Evolutionary conservation across 2,329 filamentous ascomycete species (phyloP).

Genomic region (Magnaporthiopsis poae): DNA sequence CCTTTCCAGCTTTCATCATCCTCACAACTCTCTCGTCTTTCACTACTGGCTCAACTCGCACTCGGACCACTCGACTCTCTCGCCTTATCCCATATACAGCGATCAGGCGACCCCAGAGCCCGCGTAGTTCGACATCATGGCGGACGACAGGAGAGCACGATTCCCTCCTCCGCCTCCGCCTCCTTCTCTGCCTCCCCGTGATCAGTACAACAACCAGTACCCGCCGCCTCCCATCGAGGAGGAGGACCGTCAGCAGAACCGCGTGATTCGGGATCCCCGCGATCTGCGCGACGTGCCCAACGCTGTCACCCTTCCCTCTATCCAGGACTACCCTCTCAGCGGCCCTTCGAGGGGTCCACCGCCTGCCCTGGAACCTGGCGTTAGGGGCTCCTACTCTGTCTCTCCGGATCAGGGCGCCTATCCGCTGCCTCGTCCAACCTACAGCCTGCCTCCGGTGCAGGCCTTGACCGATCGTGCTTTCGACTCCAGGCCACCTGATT

Average conservation of each 20-base stretch:
- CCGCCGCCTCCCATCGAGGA: slow-evolving; percentile 32
- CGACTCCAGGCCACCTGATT: neutral
- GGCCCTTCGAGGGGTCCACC: slow-evolving; percentile 20
- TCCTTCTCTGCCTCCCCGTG: slow-evolving; percentile 19
- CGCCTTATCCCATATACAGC: no score
- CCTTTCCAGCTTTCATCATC: no score
- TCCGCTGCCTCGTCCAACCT: slow-evolving; percentile 20
- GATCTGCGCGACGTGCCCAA: slow-evolving; percentile 18
- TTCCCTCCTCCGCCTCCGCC: slow-evolving; percentile 14
- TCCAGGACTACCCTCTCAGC: slow-evolving; percentile 28
- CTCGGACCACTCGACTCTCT: no score
- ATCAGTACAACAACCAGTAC: slow-evolving; percentile 31
- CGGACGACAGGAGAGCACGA: slow-evolving; percentile 26
- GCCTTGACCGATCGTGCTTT: slow-evolving; percentile 9
- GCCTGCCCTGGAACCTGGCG: slow-evolving; percentile 28
- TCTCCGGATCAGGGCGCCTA: slow-evolving; percentile 30
- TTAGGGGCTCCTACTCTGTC: slow-evolving; percentile 13
- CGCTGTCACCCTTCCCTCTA: slow-evolving; percentile 41
- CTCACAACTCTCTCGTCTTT: no score
- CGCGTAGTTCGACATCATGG: slow-evolving; percentile 24
- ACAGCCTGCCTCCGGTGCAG: slow-evolving; percentile 15
- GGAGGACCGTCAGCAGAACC: slow-evolving; percentile 24
- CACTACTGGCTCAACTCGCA: no score
- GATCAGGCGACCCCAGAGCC: neutral
- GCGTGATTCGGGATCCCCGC: slow-evolving; percentile 21